A percentile compares a stretch with the other conserved stretches of the same genome.
phyloP scores from a whole-genome alignment of 345 rosid genomes.

The Noccaea bulbosa region DNA sequence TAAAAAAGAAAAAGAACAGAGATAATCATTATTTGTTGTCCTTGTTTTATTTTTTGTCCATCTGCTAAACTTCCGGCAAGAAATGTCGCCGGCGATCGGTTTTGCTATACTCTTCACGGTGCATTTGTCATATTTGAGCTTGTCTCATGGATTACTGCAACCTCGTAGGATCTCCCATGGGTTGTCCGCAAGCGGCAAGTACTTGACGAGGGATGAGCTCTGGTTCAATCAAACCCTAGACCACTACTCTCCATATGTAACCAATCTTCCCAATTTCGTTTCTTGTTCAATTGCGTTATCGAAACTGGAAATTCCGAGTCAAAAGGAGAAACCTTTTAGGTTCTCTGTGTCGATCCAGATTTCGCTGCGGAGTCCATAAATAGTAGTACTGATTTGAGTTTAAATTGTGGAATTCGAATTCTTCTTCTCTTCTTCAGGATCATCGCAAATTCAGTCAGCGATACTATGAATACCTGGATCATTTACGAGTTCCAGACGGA shows the following conservation, averaged over 20 bases:
- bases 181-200: conserved; percentile 44
- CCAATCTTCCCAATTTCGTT: conserved; percentile 5
- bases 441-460: conserved; percentile 70
- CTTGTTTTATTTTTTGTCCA: not conserved
- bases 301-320: not conserved
- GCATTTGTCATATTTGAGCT: conserved; percentile 17
- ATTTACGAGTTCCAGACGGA: conserved; percentile 69
- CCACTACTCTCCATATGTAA: conserved; percentile 83
- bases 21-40: conserved; percentile 6
- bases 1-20: not conserved
- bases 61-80: conserved; percentile 31
- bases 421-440: conserved; percentile 53
- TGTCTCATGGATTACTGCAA: conserved; percentile 49
- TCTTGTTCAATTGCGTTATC: not conserved
- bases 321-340: not conserved
- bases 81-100: conserved; percentile 36
- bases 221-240: conserved; percentile 92
- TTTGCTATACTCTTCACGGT: conserved; percentile 22
- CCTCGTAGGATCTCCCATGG: conserved; percentile 51
- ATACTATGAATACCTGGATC: conserved; percentile 77
- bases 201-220: conserved; percentile 69
- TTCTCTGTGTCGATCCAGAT: conserved; percentile 2
- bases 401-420: not conserved
- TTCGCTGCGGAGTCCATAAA: not conserved
- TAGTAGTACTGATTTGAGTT: not conserved